phyloP scores from a whole-genome alignment of 257 asterid species.

The Galeopsis tetrahit region DNA sequence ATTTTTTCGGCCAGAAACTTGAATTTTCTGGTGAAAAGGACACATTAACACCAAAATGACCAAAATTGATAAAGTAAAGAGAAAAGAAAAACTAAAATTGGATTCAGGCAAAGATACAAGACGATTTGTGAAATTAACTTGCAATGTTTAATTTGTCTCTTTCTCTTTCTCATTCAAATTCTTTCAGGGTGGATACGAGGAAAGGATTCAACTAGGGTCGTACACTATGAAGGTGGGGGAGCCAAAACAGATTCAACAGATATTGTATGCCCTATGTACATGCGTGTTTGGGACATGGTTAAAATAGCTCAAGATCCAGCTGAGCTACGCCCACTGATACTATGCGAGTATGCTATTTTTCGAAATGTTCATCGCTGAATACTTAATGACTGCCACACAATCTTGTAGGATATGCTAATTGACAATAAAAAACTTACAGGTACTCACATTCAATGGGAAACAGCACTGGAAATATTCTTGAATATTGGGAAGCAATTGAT shows the following conservation, averaged over 20 bases:
- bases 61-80: neutral
- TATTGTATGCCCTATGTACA: constrained; percentile 97
- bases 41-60: neutral
- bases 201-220: constrained; percentile 80
- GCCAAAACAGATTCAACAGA: constrained; percentile 90
- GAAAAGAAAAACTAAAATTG: neutral
- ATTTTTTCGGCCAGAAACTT: too few relatives aligned
- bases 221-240: constrained; percentile 99
- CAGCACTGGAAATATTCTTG: constrained; percentile 90
- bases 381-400: constrained; percentile 4
- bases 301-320: constrained; percentile 88
- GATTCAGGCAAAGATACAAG: neutral
- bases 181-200: constrained; percentile 86
- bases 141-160: neutral
- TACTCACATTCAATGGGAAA: constrained; percentile 98
- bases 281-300: constrained; percentile 91
- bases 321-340: constrained; percentile 84
- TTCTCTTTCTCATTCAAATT: constrained; percentile 25
- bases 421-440: constrained; percentile 47
- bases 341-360: constrained; percentile 85
- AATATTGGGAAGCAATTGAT: constrained; percentile 99
- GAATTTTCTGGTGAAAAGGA: too few relatives aligned
- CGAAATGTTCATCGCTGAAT: constrained; percentile 20
- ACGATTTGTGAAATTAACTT: neutral
- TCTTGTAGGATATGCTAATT: constrained; percentile 28